Evolutionary conservation across 345 rosid species (phyloP).

Genomic region (Aquilaria sinensis): DNA sequence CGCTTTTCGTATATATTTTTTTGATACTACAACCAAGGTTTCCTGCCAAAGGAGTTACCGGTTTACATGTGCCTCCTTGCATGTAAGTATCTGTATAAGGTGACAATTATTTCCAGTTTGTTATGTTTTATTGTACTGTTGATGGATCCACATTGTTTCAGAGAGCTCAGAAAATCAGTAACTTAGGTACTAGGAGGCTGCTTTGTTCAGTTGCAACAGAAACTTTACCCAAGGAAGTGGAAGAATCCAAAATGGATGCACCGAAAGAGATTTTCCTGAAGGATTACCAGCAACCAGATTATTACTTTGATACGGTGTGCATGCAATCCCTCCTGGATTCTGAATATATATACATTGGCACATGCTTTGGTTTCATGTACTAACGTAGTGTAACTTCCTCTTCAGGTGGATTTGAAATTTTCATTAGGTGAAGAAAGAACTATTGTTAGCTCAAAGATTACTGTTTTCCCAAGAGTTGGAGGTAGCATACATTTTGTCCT

Average conservation of each 20-base stretch:
- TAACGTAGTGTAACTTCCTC: conserved; percentile 9
- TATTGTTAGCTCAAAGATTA: conserved; percentile 73
- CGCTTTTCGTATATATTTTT: not conserved
- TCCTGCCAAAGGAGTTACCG: conserved; percentile 28
- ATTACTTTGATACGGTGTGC: conserved; percentile 77
- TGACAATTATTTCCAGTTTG: not conserved
- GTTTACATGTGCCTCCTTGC: conserved; percentile 26
- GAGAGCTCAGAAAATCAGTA: conserved; percentile 44
- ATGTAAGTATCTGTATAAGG: not conserved
- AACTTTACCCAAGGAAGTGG: conserved; percentile 45
- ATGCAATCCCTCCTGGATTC: conserved; percentile 1
- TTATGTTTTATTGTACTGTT: conserved; percentile 14
- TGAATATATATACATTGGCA: conserved; percentile 9
- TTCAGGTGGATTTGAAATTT: conserved; percentile 84
- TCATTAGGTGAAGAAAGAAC: conserved; percentile 92
- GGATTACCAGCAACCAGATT: conserved; percentile 89
- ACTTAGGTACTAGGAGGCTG: conserved; percentile 25
- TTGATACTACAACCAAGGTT: conserved; percentile 28
- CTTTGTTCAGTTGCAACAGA: conserved; percentile 79
- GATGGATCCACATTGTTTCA: conserved; percentile 23
- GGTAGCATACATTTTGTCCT: conserved; percentile 33
- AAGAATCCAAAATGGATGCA: conserved; percentile 70
- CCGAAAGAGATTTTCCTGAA: conserved; percentile 92
- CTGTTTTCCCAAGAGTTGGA: conserved; percentile 67
- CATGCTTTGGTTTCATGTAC: conserved; percentile 11